Evolutionary conservation across 331 rosid species (phyloP), one percentile per base, ranked within the genome.

Genomic region (Malus hybrid): DNA sequence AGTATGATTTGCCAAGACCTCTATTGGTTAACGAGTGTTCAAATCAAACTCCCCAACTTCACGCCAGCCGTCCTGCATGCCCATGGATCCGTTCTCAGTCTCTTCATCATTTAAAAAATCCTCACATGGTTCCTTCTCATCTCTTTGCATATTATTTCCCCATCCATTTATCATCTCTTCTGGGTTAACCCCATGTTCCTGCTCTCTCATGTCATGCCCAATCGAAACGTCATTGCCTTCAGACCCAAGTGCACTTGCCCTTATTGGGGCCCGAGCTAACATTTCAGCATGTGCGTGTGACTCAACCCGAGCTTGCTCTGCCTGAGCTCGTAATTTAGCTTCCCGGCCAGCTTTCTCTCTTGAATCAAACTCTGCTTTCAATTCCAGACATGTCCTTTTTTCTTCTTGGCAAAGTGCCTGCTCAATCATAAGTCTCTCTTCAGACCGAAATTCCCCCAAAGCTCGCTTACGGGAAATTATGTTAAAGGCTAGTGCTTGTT

Each of bases 341-440:
- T 91, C 96, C 66, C 92, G 96, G 27, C 94, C 93, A 32, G 96
- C 96, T 77, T 90, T 94, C 81, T 92, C 98, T 81, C 98, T 86
- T 55, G 93, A 86, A 71, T 91, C 98, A 24, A 94, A 50, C 82
- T 94, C 95, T 12, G 90, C 84, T 79, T 84, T 88, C 63, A 91
- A 63, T 72, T 94, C 98, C 64, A 87, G 54, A 67, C 81, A 75
- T 28, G 92, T 84, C 46, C 97, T 87, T 79, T 87, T 94, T 84
- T 91, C 96, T 75, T 94, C 98, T 81, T 94, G 97, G 69, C 87
- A 88, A 76, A 93, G 90, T 64, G 98, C 98, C 80, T 93, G 98
- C 82, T 93, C 98, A 79, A 93, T 79, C 96, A 90, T 91, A 88
- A 94, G 80, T 79, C 96, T 88, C 91, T 94, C 98, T 86, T 94